A percentile compares a stretch with the other conserved stretches of the same genome.
These are phyloP conservation scores for Talaromyces rugulosus DNA, from an alignment of 2,329 filamentous ascomycete species.

Conservation along the genomic window DNA sequence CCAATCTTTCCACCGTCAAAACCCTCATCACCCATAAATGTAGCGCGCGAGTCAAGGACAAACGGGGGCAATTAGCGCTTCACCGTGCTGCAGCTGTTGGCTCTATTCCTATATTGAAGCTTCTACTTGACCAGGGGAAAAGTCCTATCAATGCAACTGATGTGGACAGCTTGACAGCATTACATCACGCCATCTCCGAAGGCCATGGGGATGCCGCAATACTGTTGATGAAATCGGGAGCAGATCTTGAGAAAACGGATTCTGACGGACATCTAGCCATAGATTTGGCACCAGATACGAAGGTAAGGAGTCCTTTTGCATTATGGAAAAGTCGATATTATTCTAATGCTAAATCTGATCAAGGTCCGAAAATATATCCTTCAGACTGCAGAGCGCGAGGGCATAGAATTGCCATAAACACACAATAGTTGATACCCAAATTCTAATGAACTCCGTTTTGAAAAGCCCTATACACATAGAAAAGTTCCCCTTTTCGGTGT, in stretches of 20 bases:
- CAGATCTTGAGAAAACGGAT: slow-evolving; percentile 75
- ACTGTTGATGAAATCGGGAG: slow-evolving; percentile 75
- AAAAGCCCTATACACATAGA: background rate
- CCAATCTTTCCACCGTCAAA: slow-evolving; percentile 75
- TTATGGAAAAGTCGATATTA: background rate
- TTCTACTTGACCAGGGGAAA: slow-evolving; percentile 67
- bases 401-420: slow-evolving; percentile 59
- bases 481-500: background rate
- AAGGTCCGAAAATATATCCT: slow-evolving; percentile 73
- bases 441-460: slow-evolving; percentile 1
- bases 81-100: slow-evolving; percentile 90
- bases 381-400: slow-evolving; percentile 76
- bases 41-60: slow-evolving; percentile 75
- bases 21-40: slow-evolving; percentile 73
- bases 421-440: slow-evolving; percentile 10
- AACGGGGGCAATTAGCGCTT: slow-evolving; percentile 80
- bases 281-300: slow-evolving; percentile 79
- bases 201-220: slow-evolving; percentile 77
- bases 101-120: slow-evolving; percentile 77
- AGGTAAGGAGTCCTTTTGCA: slow-evolving; percentile 50
- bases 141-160: slow-evolving; percentile 85
- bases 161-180: slow-evolving; percentile 73
- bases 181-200: slow-evolving; percentile 68
- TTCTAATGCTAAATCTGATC: background rate
- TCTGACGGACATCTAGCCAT: slow-evolving; percentile 66